Evolutionary conservation across 2,329 filamentous ascomycete genomes (phyloP).

Genomic region (Diaporthe ampelina): DNA sequence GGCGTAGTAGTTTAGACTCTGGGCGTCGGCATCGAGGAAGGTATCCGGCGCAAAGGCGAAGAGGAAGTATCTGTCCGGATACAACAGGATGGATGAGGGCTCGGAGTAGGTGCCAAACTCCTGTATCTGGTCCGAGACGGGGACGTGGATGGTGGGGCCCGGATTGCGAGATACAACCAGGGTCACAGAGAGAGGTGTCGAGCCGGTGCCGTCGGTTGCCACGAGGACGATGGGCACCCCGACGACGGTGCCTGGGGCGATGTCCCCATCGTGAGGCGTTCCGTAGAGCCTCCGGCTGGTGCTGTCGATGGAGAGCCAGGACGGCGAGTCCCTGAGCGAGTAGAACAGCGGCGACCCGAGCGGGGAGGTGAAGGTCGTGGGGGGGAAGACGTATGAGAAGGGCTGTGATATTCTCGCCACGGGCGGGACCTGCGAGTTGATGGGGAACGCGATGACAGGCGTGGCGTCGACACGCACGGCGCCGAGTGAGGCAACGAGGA

Average conservation of each 20-base stretch:
- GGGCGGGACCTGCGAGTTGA: conserved; percentile 88
- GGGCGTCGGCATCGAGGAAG: conserved; percentile 69
- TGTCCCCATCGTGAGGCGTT: conserved; percentile 70
- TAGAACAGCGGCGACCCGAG: conserved; percentile 71
- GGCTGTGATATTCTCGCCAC: conserved; percentile 77
- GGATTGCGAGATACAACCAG: conserved; percentile 76
- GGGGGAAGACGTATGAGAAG: conserved; percentile 80
- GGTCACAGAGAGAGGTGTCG: conserved; percentile 74
- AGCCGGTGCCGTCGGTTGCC: conserved; percentile 77
- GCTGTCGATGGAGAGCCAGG: conserved; percentile 82
- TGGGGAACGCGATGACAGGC: conserved; percentile 73
- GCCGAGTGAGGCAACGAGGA: conserved; percentile 49
- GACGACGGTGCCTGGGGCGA: conserved; percentile 65
- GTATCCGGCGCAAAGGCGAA: conserved; percentile 70
- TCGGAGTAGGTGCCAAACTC: conserved; percentile 71
- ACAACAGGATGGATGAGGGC: conserved; percentile 70
- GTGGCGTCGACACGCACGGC: conserved; percentile 51
- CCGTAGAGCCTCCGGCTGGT: conserved; percentile 76
- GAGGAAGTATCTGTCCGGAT: conserved; percentile 66
- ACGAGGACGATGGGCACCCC: conserved; percentile 74
- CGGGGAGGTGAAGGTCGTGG: conserved; percentile 78
- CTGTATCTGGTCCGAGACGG: conserved; percentile 70
- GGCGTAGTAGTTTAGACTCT: conserved; percentile 79
- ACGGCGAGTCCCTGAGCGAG: conserved; percentile 73
- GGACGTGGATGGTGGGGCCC: conserved; percentile 67